These are phyloP conservation scores for Myxozyma kluyveri DNA, from an alignment of 805 yeast species.

Conservation along the genomic window DNA sequence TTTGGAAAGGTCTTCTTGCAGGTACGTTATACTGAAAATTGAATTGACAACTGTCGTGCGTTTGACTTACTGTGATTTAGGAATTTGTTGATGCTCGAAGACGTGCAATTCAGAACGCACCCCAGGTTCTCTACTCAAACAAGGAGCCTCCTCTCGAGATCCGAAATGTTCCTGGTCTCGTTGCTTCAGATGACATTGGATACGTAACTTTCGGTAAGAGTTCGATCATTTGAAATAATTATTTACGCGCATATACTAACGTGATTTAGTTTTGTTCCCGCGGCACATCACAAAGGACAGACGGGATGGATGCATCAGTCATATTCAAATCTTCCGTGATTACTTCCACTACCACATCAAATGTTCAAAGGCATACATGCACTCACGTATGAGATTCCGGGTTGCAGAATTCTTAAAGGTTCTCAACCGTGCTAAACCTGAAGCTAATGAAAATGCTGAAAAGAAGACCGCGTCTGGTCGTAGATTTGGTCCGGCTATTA, in stretches of 20 bases:
- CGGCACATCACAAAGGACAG: conserved; percentile 54
- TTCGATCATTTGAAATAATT: conserved; percentile 21
- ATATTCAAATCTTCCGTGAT: conserved; percentile 87
- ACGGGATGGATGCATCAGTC: conserved; percentile 84
- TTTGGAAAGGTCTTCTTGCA: conserved; percentile 87
- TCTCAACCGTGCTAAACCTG: conserved; percentile 94
- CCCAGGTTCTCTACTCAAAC: conserved; percentile 91
- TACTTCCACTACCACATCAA: conserved; percentile 98
- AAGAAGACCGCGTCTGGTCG: conserved; percentile 75
- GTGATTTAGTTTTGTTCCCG: conserved; percentile 41
- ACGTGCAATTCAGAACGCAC: conserved; percentile 93
- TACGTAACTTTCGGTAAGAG: conserved; percentile 54
- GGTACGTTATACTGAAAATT: too few relatives aligned
- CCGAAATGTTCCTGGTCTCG: conserved; percentile 44
- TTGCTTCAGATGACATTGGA: conserved; percentile 47
- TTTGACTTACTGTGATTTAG: conserved; percentile 5
- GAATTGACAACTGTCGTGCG: background rate
- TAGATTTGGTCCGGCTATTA: conserved; percentile 46
- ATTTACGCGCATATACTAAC: background rate
- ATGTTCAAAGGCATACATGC: conserved; percentile 97
- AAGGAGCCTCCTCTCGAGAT: conserved; percentile 91
- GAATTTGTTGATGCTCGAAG: conserved; percentile 47
- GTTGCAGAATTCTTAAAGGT: conserved; percentile 93
- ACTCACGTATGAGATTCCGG: conserved; percentile 95
- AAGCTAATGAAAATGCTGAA: conserved; percentile 59